Percentiles rank a stretch among this genome's conserved stretches.
Evolutionary conservation across 176 grass and related monocot species (phyloP).

Genomic region (Eleusine indica): DNA sequence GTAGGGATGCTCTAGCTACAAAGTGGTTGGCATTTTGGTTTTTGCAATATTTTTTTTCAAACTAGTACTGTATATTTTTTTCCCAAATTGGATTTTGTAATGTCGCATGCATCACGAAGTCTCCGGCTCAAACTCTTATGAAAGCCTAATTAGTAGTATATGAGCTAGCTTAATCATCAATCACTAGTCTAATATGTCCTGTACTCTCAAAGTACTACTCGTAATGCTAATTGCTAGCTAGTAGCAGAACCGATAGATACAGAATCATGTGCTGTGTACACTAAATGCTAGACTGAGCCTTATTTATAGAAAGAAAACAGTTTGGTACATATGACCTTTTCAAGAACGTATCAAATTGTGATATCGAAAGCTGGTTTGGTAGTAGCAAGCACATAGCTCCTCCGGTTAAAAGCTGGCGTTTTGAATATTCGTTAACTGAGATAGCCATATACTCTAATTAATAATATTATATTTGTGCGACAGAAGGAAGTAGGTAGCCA

Average conservation of each 20-base stretch:
- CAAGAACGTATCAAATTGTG: neutral
- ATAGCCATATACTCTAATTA: too few species aligned
- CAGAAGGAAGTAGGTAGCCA: too few species aligned
- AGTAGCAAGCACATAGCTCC: neutral
- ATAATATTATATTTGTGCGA: too few species aligned
- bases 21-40: conserved; percentile 47
- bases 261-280: conserved; percentile 15
- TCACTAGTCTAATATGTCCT: conserved; percentile 18
- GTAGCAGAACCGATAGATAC: neutral
- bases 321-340: neutral
- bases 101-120: conserved; percentile 19
- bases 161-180: conserved; percentile 36
- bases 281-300: neutral
- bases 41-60: neutral
- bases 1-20: conserved; percentile 48
- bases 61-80: neutral
- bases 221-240: conserved; percentile 11
- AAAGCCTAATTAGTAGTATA: conserved; percentile 15
- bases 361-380: neutral
- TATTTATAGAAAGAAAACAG: neutral
- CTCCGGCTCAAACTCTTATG: conserved; percentile 30
- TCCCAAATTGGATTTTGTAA: conserved; percentile 23
- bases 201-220: neutral
- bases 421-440: too few species aligned
- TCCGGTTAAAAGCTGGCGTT: too few species aligned